Conservation (phyloP, 768 basidiomycete genomes). For the Mycena leptocephala region DNA sequence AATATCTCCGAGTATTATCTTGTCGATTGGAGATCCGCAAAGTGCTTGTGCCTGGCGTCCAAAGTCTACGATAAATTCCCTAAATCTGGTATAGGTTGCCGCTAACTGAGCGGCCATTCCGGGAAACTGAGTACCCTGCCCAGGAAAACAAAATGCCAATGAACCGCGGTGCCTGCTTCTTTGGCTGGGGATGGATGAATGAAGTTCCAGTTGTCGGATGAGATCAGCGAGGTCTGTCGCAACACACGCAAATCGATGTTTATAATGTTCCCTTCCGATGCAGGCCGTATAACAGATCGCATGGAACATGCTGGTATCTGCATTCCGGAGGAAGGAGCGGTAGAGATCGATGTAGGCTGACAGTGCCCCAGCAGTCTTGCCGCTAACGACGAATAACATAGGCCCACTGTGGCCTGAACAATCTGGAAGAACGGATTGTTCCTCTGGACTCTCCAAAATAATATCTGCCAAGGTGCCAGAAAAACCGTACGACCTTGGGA, state of each 20-base stretch:
- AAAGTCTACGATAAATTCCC: background rate
- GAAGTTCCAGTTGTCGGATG: slow-evolving; percentile 4
- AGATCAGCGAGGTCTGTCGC: slow-evolving; percentile 20
- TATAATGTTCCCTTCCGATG: slow-evolving; percentile 32
- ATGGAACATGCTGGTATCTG: background rate
- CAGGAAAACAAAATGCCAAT: slow-evolving; percentile 27
- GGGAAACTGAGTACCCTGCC: slow-evolving; percentile 29
- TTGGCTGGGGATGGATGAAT: background rate
- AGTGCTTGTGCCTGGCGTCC: slow-evolving; percentile 9
- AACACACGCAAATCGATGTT: slow-evolving; percentile 29
- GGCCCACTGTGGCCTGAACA: background rate
- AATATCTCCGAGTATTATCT: slow-evolving; percentile 3
- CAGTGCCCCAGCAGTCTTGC: slow-evolving; percentile 28
- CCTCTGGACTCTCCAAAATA: slow-evolving; percentile 11
- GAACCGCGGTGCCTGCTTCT: background rate
- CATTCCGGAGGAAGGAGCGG: slow-evolving; percentile 13
- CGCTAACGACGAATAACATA: slow-evolving; percentile 33
- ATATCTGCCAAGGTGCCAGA: slow-evolving; percentile 32
- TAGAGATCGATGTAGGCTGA: slow-evolving; percentile 20
- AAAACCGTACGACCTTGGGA: slow-evolving; percentile 28
- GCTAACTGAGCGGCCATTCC: slow-evolving; percentile 31
- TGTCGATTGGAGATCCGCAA: slow-evolving; percentile 9
- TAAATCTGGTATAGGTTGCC: background rate
- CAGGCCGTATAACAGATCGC: slow-evolving; percentile 31
- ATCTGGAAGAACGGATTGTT: background rate